Evolutionary conservation across 768 basidiomycete genomes (phyloP).

Genomic region (Hericium alpestre): DNA sequence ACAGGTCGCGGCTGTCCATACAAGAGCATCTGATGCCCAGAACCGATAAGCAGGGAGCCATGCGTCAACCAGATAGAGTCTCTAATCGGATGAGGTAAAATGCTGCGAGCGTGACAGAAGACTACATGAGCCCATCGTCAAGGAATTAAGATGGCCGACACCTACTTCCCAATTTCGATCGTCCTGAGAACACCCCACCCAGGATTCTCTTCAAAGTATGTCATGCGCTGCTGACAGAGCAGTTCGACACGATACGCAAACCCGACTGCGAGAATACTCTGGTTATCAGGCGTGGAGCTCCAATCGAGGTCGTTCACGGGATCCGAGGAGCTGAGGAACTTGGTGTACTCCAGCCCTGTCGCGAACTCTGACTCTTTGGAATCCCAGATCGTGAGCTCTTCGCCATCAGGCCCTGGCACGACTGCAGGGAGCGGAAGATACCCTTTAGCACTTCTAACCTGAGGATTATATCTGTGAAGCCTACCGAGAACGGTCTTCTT

Average conservation of each 20-base stretch:
- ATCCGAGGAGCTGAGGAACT: slow-evolving; percentile 40
- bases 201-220: slow-evolving; percentile 75
- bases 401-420: slow-evolving; percentile 43
- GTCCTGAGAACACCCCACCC: slow-evolving; percentile 67
- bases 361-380: slow-evolving; percentile 91
- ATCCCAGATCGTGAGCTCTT: slow-evolving; percentile 93
- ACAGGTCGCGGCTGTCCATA: slow-evolving; percentile 41
- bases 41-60: slow-evolving; percentile 72
- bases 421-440: slow-evolving; percentile 31
- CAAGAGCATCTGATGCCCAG: slow-evolving; percentile 75
- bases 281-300: slow-evolving; percentile 83
- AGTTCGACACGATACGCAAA: slow-evolving; percentile 70
- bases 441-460: not conserved
- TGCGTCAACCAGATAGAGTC: slow-evolving; percentile 89
- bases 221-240: slow-evolving; percentile 89
- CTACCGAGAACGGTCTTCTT: slow-evolving; percentile 85
- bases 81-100: slow-evolving; percentile 67
- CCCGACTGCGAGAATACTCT: slow-evolving; percentile 87
- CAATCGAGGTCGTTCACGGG: slow-evolving; percentile 80
- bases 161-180: slow-evolving; percentile 62
- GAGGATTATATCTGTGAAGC: slow-evolving; percentile 13
- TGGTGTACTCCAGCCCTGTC: slow-evolving; percentile 72
- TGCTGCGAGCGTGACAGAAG: not conserved
- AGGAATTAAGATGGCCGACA: not conserved
- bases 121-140: too few relatives aligned